Conservation (phyloP, 2,329 filamentous ascomycete species). For the Periglandula ipomoeae region DNA sequence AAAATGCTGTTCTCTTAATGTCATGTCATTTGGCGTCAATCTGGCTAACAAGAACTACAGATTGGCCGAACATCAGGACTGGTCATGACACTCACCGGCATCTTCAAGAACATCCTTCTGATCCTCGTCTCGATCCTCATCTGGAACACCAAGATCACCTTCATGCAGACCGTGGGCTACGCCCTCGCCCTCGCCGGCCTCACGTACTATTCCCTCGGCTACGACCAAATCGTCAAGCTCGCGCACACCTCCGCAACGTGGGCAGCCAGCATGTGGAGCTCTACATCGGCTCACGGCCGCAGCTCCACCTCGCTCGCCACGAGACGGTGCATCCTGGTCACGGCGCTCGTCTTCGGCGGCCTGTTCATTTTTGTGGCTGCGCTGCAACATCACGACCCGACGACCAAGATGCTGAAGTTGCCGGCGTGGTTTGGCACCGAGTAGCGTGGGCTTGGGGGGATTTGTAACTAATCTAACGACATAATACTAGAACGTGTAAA, state of each 20-base stretch:
- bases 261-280: slow-evolving; percentile 14
- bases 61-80: slow-evolving; percentile 84
- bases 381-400: slow-evolving; percentile 8
- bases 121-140: slow-evolving; percentile 68
- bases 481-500: background rate
- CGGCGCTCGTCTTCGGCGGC: slow-evolving; percentile 7
- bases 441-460: background rate
- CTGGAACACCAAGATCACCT: slow-evolving; percentile 63
- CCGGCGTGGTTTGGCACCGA: slow-evolving; percentile 10
- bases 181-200: slow-evolving; percentile 51
- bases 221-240: slow-evolving; percentile 22
- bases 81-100: slow-evolving; percentile 76
- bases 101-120: slow-evolving; percentile 81
- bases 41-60: slow-evolving; percentile 33
- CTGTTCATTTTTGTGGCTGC: slow-evolving; percentile 12
- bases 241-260: slow-evolving; percentile 16
- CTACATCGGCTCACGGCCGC: slow-evolving; percentile 12
- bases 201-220: slow-evolving; percentile 38
- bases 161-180: slow-evolving; percentile 70
- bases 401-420: background rate
- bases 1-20: background rate
- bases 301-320: slow-evolving; percentile 1
- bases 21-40: background rate
- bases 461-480: background rate
- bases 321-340: slow-evolving; percentile 10